Evolutionary conservation across 2,329 filamentous ascomycete genomes (phyloP).

Genomic region (Onygenales sp.): DNA sequence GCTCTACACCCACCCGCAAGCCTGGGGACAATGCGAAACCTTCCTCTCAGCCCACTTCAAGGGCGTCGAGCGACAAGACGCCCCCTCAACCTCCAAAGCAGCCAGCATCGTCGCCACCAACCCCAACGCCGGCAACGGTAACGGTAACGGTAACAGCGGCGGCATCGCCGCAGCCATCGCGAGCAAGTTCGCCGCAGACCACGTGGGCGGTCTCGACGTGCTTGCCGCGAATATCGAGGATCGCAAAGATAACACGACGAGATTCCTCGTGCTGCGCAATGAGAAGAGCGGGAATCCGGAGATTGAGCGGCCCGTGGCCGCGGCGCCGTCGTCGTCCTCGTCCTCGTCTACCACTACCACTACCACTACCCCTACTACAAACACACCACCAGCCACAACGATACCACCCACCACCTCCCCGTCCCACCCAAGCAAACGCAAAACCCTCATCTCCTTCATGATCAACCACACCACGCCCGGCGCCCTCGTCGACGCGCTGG

Average conservation of each 20-base stretch:
- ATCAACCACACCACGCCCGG: slow-evolving; percentile 68
- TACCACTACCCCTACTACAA: not conserved
- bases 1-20: slow-evolving; percentile 90
- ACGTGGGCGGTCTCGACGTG: slow-evolving; percentile 56
- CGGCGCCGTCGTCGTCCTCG: not conserved
- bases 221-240: slow-evolving; percentile 46
- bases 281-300: slow-evolving; percentile 18
- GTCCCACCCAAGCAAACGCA: slow-evolving; percentile 29
- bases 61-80: slow-evolving; percentile 69
- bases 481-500: slow-evolving; percentile 70
- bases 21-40: slow-evolving; percentile 77
- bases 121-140: not conserved
- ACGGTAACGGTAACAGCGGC: slow-evolving; percentile 12
- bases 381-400: not conserved
- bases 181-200: slow-evolving; percentile 65
- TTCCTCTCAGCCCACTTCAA: slow-evolving; percentile 65
- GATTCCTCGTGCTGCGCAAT: slow-evolving; percentile 37
- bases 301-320: not conserved
- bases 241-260: slow-evolving; percentile 36
- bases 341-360: not conserved
- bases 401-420: not conserved
- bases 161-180: slow-evolving; percentile 68
- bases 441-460: slow-evolving; percentile 75
- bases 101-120: slow-evolving; percentile 62
- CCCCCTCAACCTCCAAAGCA: slow-evolving; percentile 74